These are phyloP conservation scores for Tricholoma saponaceum DNA, from an alignment of 768 basidiomycete species.

Conservation along the genomic window DNA sequence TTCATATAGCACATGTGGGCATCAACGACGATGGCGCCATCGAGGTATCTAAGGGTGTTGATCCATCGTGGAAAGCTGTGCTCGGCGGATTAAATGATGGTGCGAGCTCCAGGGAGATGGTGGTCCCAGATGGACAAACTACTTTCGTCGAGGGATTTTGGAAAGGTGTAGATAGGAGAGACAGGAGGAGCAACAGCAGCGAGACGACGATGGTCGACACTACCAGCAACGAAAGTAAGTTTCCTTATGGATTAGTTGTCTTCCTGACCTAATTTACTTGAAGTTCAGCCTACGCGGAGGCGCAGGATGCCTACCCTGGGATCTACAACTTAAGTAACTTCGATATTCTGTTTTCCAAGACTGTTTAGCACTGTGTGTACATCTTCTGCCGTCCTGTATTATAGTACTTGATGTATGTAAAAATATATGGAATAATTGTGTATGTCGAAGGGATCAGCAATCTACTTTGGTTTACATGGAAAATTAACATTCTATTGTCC, in stretches of 20 bases:
- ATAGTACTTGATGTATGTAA: neutral
- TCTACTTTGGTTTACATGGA: neutral
- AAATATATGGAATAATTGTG: neutral
- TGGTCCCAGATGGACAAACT: conserved; percentile 21
- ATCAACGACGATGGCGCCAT: conserved; percentile 45
- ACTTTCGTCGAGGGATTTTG: conserved; percentile 31
- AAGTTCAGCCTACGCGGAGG: conserved; percentile 6
- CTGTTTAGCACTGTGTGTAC: neutral
- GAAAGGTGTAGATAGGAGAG: conserved; percentile 23
- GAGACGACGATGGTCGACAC: conserved; percentile 1
- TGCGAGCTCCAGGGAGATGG: conserved; percentile 14
- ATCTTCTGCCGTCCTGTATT: neutral
- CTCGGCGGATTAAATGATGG: conserved; percentile 21
- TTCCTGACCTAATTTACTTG: neutral
- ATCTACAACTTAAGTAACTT: conserved; percentile 6
- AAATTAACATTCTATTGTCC: neutral
- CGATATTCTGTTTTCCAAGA: neutral
- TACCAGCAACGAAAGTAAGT: conserved; percentile 4
- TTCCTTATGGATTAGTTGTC: neutral
- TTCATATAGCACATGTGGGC: conserved; percentile 64
- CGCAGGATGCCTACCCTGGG: conserved; percentile 11
- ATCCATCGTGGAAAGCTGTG: conserved; percentile 47
- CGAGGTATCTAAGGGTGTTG: conserved; percentile 50
- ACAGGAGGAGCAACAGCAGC: conserved; percentile 1
- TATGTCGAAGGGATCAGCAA: neutral